Conservation (phyloP, 495 filamentous ascomycete genomes). For the Lasiosphaeria ovina region DNA sequence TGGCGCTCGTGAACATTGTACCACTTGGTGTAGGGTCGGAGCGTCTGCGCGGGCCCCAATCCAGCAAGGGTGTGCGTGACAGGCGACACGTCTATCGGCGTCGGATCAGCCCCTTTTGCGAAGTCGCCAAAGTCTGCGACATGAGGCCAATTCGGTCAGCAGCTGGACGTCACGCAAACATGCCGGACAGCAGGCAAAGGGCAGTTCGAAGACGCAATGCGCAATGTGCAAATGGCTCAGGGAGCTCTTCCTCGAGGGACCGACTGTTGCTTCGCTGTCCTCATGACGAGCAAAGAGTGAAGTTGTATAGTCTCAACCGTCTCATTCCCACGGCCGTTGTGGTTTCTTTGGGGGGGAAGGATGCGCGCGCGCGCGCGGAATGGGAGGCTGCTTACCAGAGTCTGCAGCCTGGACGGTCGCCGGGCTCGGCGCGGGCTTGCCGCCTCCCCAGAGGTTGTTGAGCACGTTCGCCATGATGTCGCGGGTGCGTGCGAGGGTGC, state of each 20-base stretch:
- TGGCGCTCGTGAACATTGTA: constrained; percentile 94
- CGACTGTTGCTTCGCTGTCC: neutral
- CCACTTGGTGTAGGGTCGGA: constrained; percentile 82
- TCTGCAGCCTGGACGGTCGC: constrained; percentile 46
- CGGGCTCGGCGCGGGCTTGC: constrained; percentile 51
- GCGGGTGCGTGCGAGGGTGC: constrained; percentile 7
- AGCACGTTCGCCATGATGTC: constrained; percentile 65
- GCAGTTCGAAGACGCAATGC: constrained; percentile 1
- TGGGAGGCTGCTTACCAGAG: constrained; percentile 52
- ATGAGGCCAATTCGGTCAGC: constrained; percentile 8
- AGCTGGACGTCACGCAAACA: neutral
- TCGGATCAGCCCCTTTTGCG: constrained; percentile 63
- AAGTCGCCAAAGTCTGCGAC: constrained; percentile 75
- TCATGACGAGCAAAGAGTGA: neutral
- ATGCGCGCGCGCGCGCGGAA: neutral
- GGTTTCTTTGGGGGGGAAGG: no score
- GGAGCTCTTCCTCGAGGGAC: neutral
- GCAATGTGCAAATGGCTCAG: neutral
- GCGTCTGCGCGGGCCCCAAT: constrained; percentile 48
- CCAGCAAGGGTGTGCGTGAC: constrained; percentile 34
- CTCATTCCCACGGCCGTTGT: neutral
- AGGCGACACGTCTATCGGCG: constrained; percentile 42
- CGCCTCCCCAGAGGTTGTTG: constrained; percentile 66
- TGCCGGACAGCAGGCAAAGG: neutral
- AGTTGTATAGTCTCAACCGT: neutral